Evolutionary conservation across 106 monocot species (phyloP).

Genomic region (Vanilla planifolia): DNA sequence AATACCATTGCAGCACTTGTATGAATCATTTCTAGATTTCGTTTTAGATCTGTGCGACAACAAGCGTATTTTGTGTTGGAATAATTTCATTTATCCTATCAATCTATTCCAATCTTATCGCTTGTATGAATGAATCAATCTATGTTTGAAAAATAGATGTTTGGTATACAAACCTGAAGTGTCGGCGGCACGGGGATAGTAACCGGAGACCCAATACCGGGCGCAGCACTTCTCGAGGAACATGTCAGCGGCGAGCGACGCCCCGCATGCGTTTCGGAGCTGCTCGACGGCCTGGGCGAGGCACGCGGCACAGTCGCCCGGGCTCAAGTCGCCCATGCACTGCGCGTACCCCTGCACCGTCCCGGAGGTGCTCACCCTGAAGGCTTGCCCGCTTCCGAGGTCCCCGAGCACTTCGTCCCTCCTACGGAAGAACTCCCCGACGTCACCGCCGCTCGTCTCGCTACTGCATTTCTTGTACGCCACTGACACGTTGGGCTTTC

Average conservation of each 20-base stretch:
- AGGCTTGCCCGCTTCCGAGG: constrained; percentile 38
- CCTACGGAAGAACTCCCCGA: constrained; percentile 48
- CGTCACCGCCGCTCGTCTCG: constrained; percentile 23
- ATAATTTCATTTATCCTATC: no score
- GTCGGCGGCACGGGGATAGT: constrained; percentile 36
- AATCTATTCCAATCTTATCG: no score
- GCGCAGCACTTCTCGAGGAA: constrained; percentile 83
- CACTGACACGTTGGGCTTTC: constrained; percentile 38
- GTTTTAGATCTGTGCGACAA: no score
- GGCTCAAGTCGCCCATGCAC: constrained; percentile 67
- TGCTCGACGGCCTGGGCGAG: constrained; percentile 50
- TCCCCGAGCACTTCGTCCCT: constrained; percentile 70
- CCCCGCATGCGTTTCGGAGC: constrained; percentile 59
- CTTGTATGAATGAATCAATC: no score
- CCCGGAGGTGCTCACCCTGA: constrained; percentile 62
- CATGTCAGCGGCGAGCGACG: constrained; percentile 60
- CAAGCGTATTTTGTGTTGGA: no score
- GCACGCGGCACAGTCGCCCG: constrained; percentile 48
- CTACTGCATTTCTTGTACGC: constrained; percentile 57
- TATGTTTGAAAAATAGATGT: no score
- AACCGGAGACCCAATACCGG: constrained; percentile 81
- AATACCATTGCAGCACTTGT: no score
- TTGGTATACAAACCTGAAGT: constrained; percentile 39
- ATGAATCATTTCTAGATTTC: no score
- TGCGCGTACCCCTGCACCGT: constrained; percentile 68